phyloP scores from a whole-genome alignment of 2,329 filamentous ascomycete genomes.

The Monilinia fructicola region DNA sequence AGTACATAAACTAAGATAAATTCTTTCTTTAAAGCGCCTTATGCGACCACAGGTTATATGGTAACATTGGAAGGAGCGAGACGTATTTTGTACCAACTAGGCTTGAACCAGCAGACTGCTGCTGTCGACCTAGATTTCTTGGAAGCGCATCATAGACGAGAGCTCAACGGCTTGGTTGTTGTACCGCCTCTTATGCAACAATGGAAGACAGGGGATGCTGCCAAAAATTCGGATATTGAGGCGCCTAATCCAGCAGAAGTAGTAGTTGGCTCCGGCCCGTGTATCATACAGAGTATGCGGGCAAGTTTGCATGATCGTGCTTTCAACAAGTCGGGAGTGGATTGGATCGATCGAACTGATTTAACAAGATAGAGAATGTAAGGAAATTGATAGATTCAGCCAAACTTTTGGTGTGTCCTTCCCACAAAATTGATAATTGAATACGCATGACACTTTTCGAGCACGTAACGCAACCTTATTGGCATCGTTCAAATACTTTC shows the following conservation, averaged over 20 bases:
- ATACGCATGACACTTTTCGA: background rate
- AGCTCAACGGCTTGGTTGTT: background rate
- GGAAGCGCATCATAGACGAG: background rate
- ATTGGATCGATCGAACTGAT: slow-evolving; percentile 17
- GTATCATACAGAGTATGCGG: background rate
- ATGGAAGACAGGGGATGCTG: slow-evolving; percentile 6
- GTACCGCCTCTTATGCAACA: background rate
- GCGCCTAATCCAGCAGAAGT: background rate
- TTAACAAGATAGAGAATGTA: background rate
- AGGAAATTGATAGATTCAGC: background rate
- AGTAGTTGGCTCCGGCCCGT: background rate
- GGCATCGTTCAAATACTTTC: background rate
- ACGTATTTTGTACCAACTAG: slow-evolving; percentile 10
- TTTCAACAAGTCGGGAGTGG: background rate
- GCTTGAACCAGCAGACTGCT: background rate
- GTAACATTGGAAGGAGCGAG: slow-evolving; percentile 11
- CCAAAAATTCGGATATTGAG: background rate
- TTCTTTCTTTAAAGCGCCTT: background rate
- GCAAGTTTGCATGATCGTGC: background rate
- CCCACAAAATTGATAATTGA: background rate
- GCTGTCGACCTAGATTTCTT: background rate
- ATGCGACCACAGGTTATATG: slow-evolving; percentile 17
- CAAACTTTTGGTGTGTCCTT: background rate
- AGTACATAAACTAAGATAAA: slow-evolving; percentile 2
- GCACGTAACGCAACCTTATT: background rate